Base-by-base conservation (phyloP, 73 alveolate genomes). In the Paramecium sexaurelia region DNA sequence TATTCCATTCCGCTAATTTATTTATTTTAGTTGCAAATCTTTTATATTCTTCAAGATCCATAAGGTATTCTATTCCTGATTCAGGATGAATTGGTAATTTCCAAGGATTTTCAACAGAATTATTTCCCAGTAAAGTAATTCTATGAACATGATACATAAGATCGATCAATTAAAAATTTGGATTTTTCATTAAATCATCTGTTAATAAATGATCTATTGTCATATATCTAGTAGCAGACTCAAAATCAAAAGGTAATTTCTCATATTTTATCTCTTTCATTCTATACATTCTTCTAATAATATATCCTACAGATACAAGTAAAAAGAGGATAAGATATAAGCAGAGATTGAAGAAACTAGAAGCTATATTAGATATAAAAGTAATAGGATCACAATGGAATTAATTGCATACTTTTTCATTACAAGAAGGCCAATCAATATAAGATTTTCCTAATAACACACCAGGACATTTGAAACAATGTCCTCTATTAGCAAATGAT, bases 231-330 rank as follows among this genome's bases (percentile, higher is more conserved):
- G 94, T 88, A 1, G 94, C 94, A 19, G 85, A 32, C 41, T 67
- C 94, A 41, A 88, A 88, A 17, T 88, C 94, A 27, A 88, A 88
- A 20, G 94, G 94, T 19, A 88, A 37, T 40, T 88, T 43, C n/a
- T 69, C 94, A 68, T 41, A 47, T 68, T 68, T 88, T 11, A 51
- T 61, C 36, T 88, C 75, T 43, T 51, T 40, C 90, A 41, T 68
- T 33, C 91, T 75, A 61, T 88, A 88, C 78, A 67, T 41, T 43
- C 89, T 37, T 88, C 94, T 39, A 24, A 88, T 69, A 8, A 88
- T 45, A 69, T 69, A 67, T 67, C 94, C 94, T 5, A 82, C 20
- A 3, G 87, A 22, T 17, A 86, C 22, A 37, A 86, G 24, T 5
- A 73, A n/a, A 0, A 73, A 11, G 32, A 73, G 7, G 17, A 37